Conservation (phyloP, 768 basidiomycete species). For the Kwoniella dendrophila region DNA sequence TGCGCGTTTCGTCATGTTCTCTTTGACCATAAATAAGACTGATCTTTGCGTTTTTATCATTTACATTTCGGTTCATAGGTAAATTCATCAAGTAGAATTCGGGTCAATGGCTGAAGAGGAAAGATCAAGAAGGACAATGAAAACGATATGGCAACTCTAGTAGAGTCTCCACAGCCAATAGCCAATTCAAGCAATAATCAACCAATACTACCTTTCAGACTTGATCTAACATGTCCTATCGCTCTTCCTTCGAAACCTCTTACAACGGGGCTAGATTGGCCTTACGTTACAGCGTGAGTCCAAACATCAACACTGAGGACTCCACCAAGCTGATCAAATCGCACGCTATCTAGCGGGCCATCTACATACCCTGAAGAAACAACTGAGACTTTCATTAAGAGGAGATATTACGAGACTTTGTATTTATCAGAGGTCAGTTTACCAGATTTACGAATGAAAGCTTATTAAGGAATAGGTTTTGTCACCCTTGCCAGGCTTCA, state of each 20-base stretch:
- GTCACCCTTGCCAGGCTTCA: constrained; percentile 26
- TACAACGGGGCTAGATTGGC: constrained; percentile 18
- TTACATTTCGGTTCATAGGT: too few relatives aligned
- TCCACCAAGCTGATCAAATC: not conserved
- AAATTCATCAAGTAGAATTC: too few relatives aligned
- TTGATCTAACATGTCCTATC: constrained; percentile 35
- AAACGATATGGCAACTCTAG: constrained; percentile 6
- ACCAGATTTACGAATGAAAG: not conserved
- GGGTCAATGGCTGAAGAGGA: too few relatives aligned
- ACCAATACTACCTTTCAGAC: constrained; percentile 10
- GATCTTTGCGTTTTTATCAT: too few relatives aligned
- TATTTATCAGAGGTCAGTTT: constrained; percentile 35
- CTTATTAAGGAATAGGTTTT: constrained; percentile 15
- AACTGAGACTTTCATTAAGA: constrained; percentile 1
- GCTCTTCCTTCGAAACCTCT: constrained; percentile 22
- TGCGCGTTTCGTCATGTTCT: too few relatives aligned
- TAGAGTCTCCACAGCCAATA: not conserved
- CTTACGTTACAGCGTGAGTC: constrained; percentile 22
- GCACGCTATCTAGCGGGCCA: constrained; percentile 3
- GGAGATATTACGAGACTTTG: constrained; percentile 37
- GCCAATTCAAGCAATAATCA: not conserved
- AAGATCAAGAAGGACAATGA: too few relatives aligned
- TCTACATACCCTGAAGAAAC: constrained; percentile 1
- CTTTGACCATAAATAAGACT: too few relatives aligned
- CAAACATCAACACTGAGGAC: not conserved